Percentiles rank a stretch among this genome's conserved stretches.
phyloP scores from a whole-genome alignment of 116 monocot species.

The Zostera marina region DNA sequence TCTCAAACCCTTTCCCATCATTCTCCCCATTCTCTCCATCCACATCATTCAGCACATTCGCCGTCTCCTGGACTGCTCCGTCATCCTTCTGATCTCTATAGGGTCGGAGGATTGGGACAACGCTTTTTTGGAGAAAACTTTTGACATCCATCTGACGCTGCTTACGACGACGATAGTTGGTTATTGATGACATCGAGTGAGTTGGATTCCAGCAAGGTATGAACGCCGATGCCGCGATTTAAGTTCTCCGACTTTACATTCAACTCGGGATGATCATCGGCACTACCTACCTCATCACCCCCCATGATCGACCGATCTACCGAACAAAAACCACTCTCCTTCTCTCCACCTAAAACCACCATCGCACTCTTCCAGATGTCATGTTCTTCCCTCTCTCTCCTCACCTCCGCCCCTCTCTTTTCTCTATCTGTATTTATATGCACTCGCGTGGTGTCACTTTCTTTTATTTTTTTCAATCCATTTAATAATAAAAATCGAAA shows the following conservation, averaged over 20 bases:
- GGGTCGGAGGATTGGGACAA: constrained; percentile 6
- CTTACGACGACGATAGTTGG: background rate
- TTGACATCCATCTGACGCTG: background rate
- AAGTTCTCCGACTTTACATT: background rate
- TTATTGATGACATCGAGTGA: background rate
- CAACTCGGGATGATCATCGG: constrained; percentile 10
- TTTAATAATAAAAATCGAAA: background rate
- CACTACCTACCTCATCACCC: constrained; percentile 11
- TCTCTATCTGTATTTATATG: background rate
- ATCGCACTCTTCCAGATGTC: too few species aligned
- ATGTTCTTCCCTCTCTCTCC: constrained; percentile 1
- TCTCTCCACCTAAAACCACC: background rate
- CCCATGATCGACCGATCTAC: constrained; percentile 12
- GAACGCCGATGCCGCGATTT: background rate
- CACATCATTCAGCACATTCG: background rate
- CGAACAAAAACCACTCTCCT: background rate
- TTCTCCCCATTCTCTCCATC: constrained; percentile 4
- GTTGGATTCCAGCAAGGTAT: constrained; percentile 2
- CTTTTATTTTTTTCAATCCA: background rate
- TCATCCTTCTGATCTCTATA: constrained; percentile 9
- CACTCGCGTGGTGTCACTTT: too few species aligned
- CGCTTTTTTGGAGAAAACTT: background rate
- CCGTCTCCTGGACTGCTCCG: background rate
- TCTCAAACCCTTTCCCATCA: constrained; percentile 25
- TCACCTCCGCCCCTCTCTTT: background rate